These are phyloP conservation scores for Anethum foeniculum DNA, from an alignment of 140 eudicot genomes.

Conservation along the genomic window DNA sequence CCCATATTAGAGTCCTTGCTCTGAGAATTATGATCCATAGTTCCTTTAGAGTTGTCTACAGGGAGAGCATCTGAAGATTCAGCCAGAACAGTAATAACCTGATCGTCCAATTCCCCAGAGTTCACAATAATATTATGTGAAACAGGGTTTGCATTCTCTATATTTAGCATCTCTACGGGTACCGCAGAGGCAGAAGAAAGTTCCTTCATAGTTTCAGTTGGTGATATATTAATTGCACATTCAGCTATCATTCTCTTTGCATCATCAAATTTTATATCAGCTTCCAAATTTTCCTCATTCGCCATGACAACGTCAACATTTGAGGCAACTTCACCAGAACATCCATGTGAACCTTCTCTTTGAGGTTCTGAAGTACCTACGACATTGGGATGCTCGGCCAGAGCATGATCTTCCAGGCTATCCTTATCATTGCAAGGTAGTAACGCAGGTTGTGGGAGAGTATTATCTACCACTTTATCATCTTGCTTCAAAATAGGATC, in stretches of 20 bases:
- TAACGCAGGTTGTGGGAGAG: slow-evolving; percentile 5
- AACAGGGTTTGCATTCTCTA: slow-evolving; percentile 21
- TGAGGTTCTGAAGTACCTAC: slow-evolving; percentile 18
- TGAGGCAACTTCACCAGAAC: slow-evolving; percentile 23
- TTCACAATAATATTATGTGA: slow-evolving; percentile 16
- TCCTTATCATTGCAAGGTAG: neutral
- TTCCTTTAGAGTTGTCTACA: neutral
- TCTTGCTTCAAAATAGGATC: slow-evolving; percentile 22
- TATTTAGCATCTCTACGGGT: slow-evolving; percentile 3
- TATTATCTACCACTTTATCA: slow-evolving; percentile 16
- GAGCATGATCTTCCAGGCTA: slow-evolving; percentile 24
- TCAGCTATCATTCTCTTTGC: slow-evolving; percentile 21
- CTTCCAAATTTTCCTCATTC: slow-evolving; percentile 1
- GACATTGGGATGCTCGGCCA: slow-evolving; percentile 11
- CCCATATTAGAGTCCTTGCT: neutral
- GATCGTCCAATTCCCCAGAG: slow-evolving; percentile 14
- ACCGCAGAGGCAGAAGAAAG: slow-evolving; percentile 21
- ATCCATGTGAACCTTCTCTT: slow-evolving; percentile 20
- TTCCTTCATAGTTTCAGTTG: slow-evolving; percentile 25
- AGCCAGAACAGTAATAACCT: neutral
- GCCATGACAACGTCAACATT: slow-evolving; percentile 23
- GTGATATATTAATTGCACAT: slow-evolving; percentile 18
- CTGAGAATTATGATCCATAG: neutral
- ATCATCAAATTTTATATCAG: slow-evolving; percentile 22
- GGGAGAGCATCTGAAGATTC: neutral